Conservation (phyloP, 805 yeast genomes). For the Lachancea meyersii region DNA sequence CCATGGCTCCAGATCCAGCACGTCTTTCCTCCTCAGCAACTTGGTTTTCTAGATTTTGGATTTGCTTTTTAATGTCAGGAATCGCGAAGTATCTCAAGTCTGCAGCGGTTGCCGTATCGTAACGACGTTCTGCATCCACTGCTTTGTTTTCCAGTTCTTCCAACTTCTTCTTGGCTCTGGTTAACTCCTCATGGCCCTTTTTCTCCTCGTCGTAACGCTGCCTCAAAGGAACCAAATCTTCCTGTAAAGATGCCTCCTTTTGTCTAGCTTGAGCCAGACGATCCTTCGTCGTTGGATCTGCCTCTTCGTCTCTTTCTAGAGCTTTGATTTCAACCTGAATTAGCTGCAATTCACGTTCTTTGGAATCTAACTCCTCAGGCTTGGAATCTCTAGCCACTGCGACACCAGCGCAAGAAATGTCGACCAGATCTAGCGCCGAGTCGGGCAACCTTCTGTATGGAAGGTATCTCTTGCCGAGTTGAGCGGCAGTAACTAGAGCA, state of each 20-base stretch:
- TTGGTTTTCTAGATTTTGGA: slow-evolving; percentile 64
- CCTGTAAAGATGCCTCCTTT: slow-evolving; percentile 76
- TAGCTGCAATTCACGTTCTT: slow-evolving; percentile 87
- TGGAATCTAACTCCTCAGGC: slow-evolving; percentile 91
- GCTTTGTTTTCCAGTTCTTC: slow-evolving; percentile 94
- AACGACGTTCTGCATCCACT: slow-evolving; percentile 92
- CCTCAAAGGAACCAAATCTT: slow-evolving; percentile 75
- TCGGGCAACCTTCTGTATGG: slow-evolving; percentile 96
- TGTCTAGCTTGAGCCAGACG: slow-evolving; percentile 74
- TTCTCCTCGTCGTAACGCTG: slow-evolving; percentile 83
- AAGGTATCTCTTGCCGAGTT: slow-evolving; percentile 85
- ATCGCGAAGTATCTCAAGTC: slow-evolving; percentile 96
- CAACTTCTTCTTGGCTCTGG: slow-evolving; percentile 79
- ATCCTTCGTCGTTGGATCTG: slow-evolving; percentile 76
- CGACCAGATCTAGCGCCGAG: slow-evolving; percentile 93
- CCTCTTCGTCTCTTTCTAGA: slow-evolving; percentile 88
- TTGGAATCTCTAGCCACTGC: slow-evolving; percentile 98
- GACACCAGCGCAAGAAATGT: slow-evolving; percentile 93
- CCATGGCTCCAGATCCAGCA: slow-evolving; percentile 55
- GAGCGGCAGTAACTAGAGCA: slow-evolving; percentile 91
- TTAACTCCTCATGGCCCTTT: slow-evolving; percentile 85
- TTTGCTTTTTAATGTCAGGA: slow-evolving; percentile 79
- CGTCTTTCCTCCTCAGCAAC: slow-evolving; percentile 71
- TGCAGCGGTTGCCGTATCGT: slow-evolving; percentile 90
- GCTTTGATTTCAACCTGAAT: slow-evolving; percentile 96